Conservation (phyloP, 768 basidiomycete genomes). For the Pleurotus giganteus region DNA sequence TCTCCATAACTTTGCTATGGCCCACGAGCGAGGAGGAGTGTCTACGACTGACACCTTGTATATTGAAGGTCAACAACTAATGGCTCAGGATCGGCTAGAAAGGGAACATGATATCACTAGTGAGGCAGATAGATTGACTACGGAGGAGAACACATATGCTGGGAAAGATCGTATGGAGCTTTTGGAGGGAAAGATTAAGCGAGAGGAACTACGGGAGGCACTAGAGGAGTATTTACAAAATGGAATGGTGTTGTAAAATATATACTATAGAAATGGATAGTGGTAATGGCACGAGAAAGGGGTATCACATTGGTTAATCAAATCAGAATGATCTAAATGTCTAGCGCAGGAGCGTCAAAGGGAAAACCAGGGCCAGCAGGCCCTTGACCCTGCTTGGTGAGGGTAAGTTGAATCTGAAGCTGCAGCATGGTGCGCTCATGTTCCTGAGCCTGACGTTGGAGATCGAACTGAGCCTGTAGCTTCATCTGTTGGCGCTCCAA, state of each 20-base stretch:
- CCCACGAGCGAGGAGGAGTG: conserved; percentile 16
- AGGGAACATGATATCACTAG: not conserved
- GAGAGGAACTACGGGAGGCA: conserved; percentile 18
- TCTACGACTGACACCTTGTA: conserved; percentile 12
- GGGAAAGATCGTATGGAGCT: conserved; percentile 13
- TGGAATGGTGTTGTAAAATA: not conserved
- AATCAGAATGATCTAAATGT: too few species aligned
- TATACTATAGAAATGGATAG: not conserved
- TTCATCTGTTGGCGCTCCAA: too few species aligned
- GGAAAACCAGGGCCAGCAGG: too few species aligned
- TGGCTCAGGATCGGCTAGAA: conserved; percentile 3
- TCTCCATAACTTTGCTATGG: conserved; percentile 28
- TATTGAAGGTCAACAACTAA: not conserved
- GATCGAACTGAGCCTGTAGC: not conserved
- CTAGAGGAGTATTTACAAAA: conserved; percentile 11
- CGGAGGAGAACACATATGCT: not conserved
- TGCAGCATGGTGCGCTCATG: not conserved
- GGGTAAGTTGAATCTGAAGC: not conserved
- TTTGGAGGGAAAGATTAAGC: conserved; percentile 18
- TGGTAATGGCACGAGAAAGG: too few species aligned
- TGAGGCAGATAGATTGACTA: not conserved
- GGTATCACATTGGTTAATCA: too few species aligned
- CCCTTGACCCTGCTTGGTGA: too few species aligned
- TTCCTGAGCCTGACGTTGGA: not conserved
- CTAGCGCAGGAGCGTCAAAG: too few species aligned